Conservation (phyloP, 1,139 yeast genomes). For the Candida buenavistaensis region DNA sequence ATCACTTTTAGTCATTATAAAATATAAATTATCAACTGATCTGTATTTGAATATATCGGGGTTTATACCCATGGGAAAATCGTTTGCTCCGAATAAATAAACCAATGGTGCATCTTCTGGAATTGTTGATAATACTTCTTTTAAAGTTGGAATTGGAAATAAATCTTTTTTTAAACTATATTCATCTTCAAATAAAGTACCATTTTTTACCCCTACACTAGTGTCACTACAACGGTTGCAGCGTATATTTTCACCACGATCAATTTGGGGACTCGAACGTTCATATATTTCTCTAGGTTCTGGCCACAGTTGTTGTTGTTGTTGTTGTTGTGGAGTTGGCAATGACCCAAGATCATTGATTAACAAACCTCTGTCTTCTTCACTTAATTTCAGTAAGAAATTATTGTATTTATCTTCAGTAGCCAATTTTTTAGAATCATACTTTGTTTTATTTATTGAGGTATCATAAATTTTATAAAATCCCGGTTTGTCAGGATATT, state of each 20-base stretch:
- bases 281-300: too few species aligned
- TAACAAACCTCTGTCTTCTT: constrained; percentile 28
- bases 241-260: background rate
- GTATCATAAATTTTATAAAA: constrained; percentile 27
- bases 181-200: background rate
- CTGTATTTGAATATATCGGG: constrained; percentile 37
- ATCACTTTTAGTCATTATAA: constrained; percentile 62
- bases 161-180: constrained; percentile 11
- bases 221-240: background rate
- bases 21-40: constrained; percentile 38
- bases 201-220: background rate
- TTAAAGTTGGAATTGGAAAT: constrained; percentile 35
- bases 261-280: background rate
- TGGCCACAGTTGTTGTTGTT: too few species aligned
- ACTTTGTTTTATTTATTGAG: constrained; percentile 2
- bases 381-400: constrained; percentile 17
- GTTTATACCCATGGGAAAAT: constrained; percentile 65
- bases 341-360: constrained; percentile 15
- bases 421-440: constrained; percentile 1
- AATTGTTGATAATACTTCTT: constrained; percentile 38
- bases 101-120: constrained; percentile 54
- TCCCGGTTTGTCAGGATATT: constrained; percentile 37
- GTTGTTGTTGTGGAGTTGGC: background rate
- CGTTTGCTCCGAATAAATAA: constrained; percentile 63
- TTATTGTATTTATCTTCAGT: constrained; percentile 27